phyloP scores from a whole-genome alignment of 306 rosid species.

The Lupinus albus region DNA sequence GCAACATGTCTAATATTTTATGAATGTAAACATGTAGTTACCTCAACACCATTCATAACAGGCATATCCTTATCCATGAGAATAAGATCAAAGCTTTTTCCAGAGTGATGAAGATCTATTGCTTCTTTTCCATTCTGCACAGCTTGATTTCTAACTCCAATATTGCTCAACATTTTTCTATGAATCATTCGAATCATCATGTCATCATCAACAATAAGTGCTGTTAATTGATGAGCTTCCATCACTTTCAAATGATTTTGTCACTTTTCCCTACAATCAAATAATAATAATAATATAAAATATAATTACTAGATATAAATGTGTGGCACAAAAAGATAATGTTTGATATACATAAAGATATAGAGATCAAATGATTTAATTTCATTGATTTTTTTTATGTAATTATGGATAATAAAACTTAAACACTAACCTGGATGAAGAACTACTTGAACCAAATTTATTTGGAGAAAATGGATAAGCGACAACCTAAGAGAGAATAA shows the following conservation, averaged over 20 bases:
- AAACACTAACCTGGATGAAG: constrained; percentile 19
- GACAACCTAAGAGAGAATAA: background rate
- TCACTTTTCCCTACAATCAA: background rate
- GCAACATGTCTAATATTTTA: background rate
- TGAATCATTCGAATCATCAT: constrained; percentile 50
- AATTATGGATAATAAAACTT: too few relatives aligned
- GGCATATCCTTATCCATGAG: constrained; percentile 82
- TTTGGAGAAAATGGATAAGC: constrained; percentile 7
- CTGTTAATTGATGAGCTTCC: constrained; percentile 38
- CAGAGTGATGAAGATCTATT: constrained; percentile 56
- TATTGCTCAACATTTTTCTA: constrained; percentile 43
- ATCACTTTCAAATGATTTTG: background rate
- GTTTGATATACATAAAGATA: too few relatives aligned
- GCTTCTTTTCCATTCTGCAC: constrained; percentile 74
- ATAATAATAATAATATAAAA: too few relatives aligned
- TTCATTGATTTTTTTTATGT: too few relatives aligned
- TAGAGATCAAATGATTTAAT: too few relatives aligned
- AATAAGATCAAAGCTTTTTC: constrained; percentile 68
- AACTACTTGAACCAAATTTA: background rate
- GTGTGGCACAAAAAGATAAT: background rate
- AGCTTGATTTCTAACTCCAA: constrained; percentile 52
- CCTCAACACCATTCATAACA: constrained; percentile 77
- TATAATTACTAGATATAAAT: background rate
- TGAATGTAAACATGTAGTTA: background rate
- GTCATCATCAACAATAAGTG: constrained; percentile 75